Evolutionary conservation across 768 basidiomycete species (phyloP).

Genomic region (Lactifluus pinguis): DNA sequence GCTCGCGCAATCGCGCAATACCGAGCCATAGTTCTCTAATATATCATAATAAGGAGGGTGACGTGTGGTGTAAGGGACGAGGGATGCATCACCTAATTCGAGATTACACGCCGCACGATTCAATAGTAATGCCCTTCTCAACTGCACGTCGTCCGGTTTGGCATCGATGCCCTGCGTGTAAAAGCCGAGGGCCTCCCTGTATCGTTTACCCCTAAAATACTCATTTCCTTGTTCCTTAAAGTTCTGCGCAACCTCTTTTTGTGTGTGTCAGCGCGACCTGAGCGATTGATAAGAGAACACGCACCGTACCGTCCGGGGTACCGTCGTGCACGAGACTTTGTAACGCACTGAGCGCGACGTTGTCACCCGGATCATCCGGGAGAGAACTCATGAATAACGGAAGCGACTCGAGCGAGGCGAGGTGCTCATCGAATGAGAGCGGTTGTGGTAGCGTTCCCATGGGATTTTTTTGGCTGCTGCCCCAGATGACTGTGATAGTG

Average conservation of each 20-base stretch:
- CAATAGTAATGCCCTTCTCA: conserved; percentile 63
- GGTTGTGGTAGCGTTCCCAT: conserved; percentile 10
- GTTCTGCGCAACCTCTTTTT: conserved; percentile 74
- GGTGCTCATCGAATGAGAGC: conserved; percentile 28
- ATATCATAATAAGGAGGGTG: neutral
- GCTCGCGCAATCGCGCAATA: conserved; percentile 75
- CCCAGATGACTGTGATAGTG: too few relatives aligned
- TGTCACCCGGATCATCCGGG: conserved; percentile 57
- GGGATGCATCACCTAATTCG: conserved; percentile 49
- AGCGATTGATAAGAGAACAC: neutral
- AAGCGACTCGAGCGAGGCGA: conserved; percentile 47
- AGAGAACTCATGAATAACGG: conserved; percentile 93
- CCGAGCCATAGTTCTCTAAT: conserved; percentile 66
- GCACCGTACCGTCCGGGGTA: conserved; percentile 79
- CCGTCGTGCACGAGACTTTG: conserved; percentile 85
- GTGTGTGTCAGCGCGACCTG: neutral
- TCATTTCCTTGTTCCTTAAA: conserved; percentile 97
- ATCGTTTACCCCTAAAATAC: conserved; percentile 80
- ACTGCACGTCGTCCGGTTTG: conserved; percentile 50
- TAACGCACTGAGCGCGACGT: conserved; percentile 66
- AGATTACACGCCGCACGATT: conserved; percentile 94
- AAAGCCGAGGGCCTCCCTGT: conserved; percentile 80
- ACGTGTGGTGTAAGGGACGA: neutral
- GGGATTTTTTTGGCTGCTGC: neutral
- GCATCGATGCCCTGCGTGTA: conserved; percentile 88